Base-by-base conservation (phyloP, 2,329 filamentous ascomycete species). In the Taxawa tesnikishii region DNA sequence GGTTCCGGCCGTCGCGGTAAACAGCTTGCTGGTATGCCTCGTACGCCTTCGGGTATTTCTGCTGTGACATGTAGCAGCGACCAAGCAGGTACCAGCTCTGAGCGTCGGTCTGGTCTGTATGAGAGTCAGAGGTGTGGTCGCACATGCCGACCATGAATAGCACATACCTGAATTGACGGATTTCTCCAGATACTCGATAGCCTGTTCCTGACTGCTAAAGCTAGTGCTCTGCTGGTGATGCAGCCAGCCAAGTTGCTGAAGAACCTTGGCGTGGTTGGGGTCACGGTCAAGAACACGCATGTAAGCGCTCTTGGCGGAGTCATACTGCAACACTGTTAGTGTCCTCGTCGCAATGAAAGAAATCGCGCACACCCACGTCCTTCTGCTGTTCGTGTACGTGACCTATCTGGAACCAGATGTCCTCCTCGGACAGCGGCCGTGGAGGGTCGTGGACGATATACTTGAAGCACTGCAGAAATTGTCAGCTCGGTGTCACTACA, bases 371-470 rank as follows among this genome's bases (percentile, higher is more conserved):
- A 69, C 84, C 62, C 68, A 94, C 87, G 50, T 98, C 90, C 68
- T 96, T 96, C 58, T 96, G 88, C 51, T 96, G 90, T 54, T 98
- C 90, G 50, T 98, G 87, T 30, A 98, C 90, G 56, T 98, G 90
- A 15, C 90, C 90, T 51, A 98, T 96, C 58, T 98, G 90, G 65
- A 98, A 98, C 88, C 88, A 96, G 38, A 98, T 98, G 48, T 98
- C 90, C 56, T 96, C 88, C 55, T 96, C 87, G 0, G 87, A 94
- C 46, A 98, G 59, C 3, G 90, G 90, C 4, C 83, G 78, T 3
- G 90, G 90, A 16, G 90, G 88, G 32, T 93, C 87, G 44, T 74
- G 80, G 41, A 96, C 87, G 45, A 98, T 98, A 54, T 94, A 96
- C 59, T 90, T 90, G 65, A 98, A 98, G 65, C 90, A 96, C 83